Conservation (phyloP, 306 rosid genomes). For the Acacia melanoxylon region DNA sequence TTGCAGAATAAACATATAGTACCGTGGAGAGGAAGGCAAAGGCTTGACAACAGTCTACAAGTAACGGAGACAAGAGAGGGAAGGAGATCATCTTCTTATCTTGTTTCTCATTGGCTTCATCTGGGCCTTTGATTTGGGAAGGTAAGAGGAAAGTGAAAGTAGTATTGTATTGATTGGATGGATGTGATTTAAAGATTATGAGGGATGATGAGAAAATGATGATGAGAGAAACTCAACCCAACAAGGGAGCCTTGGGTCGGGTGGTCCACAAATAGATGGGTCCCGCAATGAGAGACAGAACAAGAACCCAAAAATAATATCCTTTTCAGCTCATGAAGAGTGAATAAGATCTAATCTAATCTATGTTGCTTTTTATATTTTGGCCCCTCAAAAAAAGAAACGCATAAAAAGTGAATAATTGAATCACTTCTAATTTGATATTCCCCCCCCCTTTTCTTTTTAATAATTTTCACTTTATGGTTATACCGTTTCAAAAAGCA, state of each 20-base stretch:
- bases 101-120: no score
- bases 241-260: constrained; percentile 27
- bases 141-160: no score
- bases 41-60: neutral
- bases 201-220: no score
- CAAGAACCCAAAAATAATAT: constrained; percentile 41
- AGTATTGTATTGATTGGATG: no score
- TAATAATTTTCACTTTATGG: neutral
- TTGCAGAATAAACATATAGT: neutral
- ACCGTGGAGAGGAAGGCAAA: neutral
- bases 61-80: constrained; percentile 9
- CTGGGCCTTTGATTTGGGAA: no score
- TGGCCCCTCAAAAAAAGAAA: constrained; percentile 41
- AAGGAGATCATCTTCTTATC: no score
- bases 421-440: constrained; percentile 25
- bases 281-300: constrained; percentile 34
- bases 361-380: constrained; percentile 28
- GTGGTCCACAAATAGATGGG: constrained; percentile 39
- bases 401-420: constrained; percentile 32
- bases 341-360: constrained; percentile 33
- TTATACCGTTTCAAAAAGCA: constrained; percentile 25
- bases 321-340: constrained; percentile 37
- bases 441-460: neutral
- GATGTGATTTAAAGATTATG: no score
- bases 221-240: no score